Percentiles rank a stretch among this genome's conserved stretches.
Conservation (phyloP, 2,329 filamentous ascomycete genomes). For the Aspergillus eucalypticola region DNA sequence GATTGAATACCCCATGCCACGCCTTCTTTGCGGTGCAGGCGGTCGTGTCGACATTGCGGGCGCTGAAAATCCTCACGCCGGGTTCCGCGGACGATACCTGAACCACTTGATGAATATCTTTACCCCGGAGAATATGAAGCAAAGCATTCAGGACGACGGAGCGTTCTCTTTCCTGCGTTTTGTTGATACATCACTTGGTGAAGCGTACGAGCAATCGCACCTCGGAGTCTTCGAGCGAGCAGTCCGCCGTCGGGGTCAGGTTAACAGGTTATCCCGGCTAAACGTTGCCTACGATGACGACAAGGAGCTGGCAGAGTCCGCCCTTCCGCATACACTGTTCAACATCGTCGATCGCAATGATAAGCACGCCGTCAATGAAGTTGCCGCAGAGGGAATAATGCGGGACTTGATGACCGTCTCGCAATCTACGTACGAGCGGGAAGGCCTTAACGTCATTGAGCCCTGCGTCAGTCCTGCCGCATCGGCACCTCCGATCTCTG, state of each 20-base stretch:
- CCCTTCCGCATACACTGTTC: constrained; percentile 76
- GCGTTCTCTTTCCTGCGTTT: constrained; percentile 91
- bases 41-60: constrained; percentile 76
- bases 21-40: constrained; percentile 76
- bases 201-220: constrained; percentile 70
- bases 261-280: constrained; percentile 65
- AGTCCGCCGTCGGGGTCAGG: constrained; percentile 54
- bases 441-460: constrained; percentile 76
- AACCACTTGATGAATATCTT: constrained; percentile 87
- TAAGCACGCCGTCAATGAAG: constrained; percentile 65
- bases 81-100: constrained; percentile 77
- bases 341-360: constrained; percentile 73
- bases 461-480: constrained; percentile 76
- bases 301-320: constrained; percentile 62
- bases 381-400: constrained; percentile 72
- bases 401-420: constrained; percentile 78
- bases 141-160: constrained; percentile 61
- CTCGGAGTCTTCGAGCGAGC: constrained; percentile 74
- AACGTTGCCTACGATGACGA: constrained; percentile 68
- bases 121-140: constrained; percentile 73
- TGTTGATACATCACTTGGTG: constrained; percentile 71
- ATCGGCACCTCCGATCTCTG: constrained; percentile 80
- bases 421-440: constrained; percentile 62
- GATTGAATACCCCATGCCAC: constrained; percentile 82
- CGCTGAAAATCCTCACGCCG: constrained; percentile 70